These are phyloP conservation scores for Sparassis latifolia DNA, from an alignment of 1,284 basidiomycete genomes.

Conservation along the genomic window DNA sequence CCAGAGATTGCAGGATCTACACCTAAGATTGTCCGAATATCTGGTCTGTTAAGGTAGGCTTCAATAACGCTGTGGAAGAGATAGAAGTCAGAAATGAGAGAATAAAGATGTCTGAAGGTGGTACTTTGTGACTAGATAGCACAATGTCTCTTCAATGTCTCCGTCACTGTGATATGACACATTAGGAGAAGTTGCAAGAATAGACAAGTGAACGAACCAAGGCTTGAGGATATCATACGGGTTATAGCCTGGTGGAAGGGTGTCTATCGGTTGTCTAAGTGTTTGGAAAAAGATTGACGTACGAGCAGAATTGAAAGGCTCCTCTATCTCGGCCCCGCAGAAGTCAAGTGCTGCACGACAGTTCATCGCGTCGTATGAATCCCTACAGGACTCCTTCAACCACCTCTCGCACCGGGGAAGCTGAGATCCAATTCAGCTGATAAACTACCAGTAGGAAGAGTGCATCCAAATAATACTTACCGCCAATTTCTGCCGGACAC, in stretches of 20 bases:
- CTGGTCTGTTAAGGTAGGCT: conserved; percentile 48
- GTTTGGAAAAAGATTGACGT: background rate
- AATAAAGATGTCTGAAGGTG: background rate
- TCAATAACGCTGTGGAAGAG: conserved; percentile 35
- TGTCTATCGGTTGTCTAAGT: too few species aligned
- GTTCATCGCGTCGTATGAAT: conserved; percentile 30
- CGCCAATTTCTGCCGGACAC: conserved; percentile 29
- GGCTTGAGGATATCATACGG: conserved; percentile 20
- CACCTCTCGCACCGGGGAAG: conserved; percentile 25
- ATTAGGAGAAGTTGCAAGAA: background rate
- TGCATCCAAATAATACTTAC: conserved; percentile 20
- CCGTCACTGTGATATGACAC: conserved; percentile 6
- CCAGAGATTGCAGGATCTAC: conserved; percentile 41
- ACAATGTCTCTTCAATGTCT: conserved; percentile 12
- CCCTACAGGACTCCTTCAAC: conserved; percentile 22
- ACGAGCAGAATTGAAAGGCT: conserved; percentile 1
- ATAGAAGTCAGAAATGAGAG: background rate
- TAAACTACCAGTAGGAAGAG: too few species aligned
- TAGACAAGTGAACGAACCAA: conserved; percentile 9
- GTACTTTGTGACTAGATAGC: conserved; percentile 21
- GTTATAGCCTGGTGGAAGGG: conserved; percentile 14
- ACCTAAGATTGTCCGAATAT: conserved; percentile 50
- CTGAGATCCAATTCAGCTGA: conserved; percentile 5
- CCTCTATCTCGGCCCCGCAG: conserved; percentile 21
- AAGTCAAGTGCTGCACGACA: conserved; percentile 34